Conservation (phyloP, 2,329 filamentous ascomycete species). For the Pseudogymnoascus sp. region DNA sequence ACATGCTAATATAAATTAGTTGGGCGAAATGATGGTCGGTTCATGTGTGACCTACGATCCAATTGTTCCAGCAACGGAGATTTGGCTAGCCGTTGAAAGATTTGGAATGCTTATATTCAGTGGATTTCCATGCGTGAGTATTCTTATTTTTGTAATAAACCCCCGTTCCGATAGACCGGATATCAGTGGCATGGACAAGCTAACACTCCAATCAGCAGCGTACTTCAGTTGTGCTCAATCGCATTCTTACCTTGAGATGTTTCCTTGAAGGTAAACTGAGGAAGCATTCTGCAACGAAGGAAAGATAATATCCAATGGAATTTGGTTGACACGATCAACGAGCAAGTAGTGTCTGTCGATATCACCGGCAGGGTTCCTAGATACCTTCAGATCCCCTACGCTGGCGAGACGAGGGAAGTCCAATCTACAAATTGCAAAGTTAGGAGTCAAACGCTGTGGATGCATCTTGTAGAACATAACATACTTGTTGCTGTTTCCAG, state of each 20-base stretch:
- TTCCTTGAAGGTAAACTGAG: not conserved
- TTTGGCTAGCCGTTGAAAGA: not conserved
- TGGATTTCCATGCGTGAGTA: not conserved
- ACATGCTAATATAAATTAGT: not conserved
- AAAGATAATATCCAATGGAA: not conserved
- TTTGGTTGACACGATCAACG: not conserved
- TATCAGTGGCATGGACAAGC: not conserved
- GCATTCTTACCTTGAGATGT: not conserved
- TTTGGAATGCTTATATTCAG: not conserved
- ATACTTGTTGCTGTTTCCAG: not conserved
- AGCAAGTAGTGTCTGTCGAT: not conserved
- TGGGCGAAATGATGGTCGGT: not conserved
- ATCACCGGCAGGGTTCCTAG: not conserved
- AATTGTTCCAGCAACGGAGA: not conserved
- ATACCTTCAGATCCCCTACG: not conserved
- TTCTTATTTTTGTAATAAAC: not conserved
- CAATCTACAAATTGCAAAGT: not conserved
- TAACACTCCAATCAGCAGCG: not conserved
- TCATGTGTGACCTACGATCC: not conserved
- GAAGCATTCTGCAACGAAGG: not conserved
- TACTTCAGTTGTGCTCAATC: not conserved
- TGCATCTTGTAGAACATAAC: not conserved
- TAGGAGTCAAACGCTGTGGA: not conserved
- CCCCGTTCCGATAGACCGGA: not conserved
- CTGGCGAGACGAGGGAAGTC: not conserved